Base-by-base conservation (phyloP, 345 rosid genomes). In the Odontarrhena argentea region DNA sequence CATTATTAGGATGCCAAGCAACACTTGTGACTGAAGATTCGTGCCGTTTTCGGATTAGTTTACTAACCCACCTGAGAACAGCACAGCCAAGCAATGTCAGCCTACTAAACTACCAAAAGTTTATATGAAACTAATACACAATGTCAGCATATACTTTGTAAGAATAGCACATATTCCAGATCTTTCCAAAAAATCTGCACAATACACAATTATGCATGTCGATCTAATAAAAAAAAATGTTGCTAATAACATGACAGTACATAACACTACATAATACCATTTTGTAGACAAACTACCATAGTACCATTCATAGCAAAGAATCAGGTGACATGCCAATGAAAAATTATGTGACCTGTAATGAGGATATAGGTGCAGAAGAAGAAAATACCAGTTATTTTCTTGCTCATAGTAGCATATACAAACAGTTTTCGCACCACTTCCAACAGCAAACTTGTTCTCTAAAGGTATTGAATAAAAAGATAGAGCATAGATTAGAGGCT, bases 1-100 rank as follows among this genome's bases (percentile, higher is more conserved):
- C 99, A 81, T 91, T 94, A 71, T 94, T 87, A 63, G 97, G 99
- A 78, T 94, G 99, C 97, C 99, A 94, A 15, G 97, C 97, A 77
- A 91, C 88, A 72, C 82, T 77, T 63, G 97, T 94, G 76, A 94
- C 97, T 15, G 99, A 94, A 40, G 97, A 91, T 63, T 87, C 84
- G 35, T 94, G 97, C 57, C 83, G 82, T 76, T 88, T 94, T 84
- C 96, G 86, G 74, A 91, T 86, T 68, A 94, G 93, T 79, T 91
- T 94, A 79, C 99, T 94, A 55, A 94, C 97, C 99, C 99, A 94
- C 99, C 99, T 94, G 85, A 43, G 74, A 69, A 70, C 24, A 57
- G 66, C 12, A 66, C 53, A 68, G 38, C 60, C 60, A 71, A 18
- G 50, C 32, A 69, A 59, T 61, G 69, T 76, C 44, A 61, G 73